Evolutionary conservation across 257 asterid species (phyloP), one percentile per base, ranked within the genome.

Genomic region (Ocimum tenuiflorum): DNA sequence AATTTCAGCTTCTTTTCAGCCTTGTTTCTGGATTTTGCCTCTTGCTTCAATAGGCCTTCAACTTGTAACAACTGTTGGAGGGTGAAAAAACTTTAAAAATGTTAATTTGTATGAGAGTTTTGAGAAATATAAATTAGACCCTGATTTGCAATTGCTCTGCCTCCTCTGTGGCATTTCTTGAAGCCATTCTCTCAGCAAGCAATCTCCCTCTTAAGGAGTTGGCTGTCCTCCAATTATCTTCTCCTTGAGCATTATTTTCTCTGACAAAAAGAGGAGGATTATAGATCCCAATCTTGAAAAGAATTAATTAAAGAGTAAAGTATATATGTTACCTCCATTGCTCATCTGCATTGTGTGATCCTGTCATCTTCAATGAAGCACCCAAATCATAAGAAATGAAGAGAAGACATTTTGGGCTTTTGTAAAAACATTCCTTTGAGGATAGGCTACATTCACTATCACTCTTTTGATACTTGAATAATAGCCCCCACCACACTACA

Each of bases 141-240:
- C 75, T 87, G 60, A 71, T 80, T 53, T 53, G 88, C 74, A 85
- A 29, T 24, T 68, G 46, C 6, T 83, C 80, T 0, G 84, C 91
- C 33, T 80, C 85, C 6, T 80, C 70, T 73, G 65, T 83, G 4
- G 91, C 89, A 72, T 71, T 83, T 74, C 80, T 85, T 17, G 97
- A 82, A 71, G 88, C 86, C 22, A 59, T 48, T 73, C 95, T 83
- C 73, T 89, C 97, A 31, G 94, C 95, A 24, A 78, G 84, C 77
- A 89, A 75, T 83, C 97, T 87, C 48, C 91, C 95, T 78, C 95
- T 87, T 4, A 89, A 81, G 65, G 86, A 83, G 20, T 79, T 78
- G 43, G 87, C 82, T 3, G 80, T 89, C 67, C 81, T 87, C 77
- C 72, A 53, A 35, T 70, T 78, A 47, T 89, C 85, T 69, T 80